Evolutionary conservation across 2,329 filamentous ascomycete species (phyloP).

Genomic region (Aspergillus sojae): DNA sequence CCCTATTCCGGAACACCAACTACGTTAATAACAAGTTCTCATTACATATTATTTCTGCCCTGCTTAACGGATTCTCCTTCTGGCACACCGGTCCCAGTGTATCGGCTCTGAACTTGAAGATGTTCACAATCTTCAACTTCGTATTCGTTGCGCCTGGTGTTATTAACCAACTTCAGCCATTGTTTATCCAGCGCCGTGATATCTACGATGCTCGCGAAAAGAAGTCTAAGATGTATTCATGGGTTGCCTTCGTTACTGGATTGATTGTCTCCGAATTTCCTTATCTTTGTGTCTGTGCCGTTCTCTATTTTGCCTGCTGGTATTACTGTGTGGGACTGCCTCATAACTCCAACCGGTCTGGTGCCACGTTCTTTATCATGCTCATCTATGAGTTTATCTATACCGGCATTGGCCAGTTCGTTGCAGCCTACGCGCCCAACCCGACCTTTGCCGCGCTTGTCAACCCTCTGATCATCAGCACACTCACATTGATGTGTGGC

Average conservation of each 20-base stretch:
- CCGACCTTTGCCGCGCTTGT: conserved; percentile 71
- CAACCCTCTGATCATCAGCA: conserved; percentile 70
- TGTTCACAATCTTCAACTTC: conserved; percentile 70
- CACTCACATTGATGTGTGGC: conserved; percentile 33
- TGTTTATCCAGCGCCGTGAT: conserved; percentile 69
- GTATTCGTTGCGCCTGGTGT: conserved; percentile 55
- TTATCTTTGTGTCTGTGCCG: conserved; percentile 61
- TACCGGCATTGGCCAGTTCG: conserved; percentile 74
- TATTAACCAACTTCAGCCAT: conserved; percentile 60
- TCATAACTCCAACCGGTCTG: conserved; percentile 35
- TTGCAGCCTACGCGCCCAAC: conserved; percentile 70
- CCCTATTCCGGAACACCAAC: conserved; percentile 67
- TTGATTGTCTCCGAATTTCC: conserved; percentile 73
- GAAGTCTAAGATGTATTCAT: conserved; percentile 72
- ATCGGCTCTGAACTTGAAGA: conserved; percentile 69
- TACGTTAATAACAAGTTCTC: conserved; percentile 68
- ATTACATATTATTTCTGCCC: conserved; percentile 54
- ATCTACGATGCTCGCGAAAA: conserved; percentile 70
- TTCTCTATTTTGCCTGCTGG: conserved; percentile 72
- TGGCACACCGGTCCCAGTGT: conserved; percentile 67
- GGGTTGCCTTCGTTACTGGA: conserved; percentile 71
- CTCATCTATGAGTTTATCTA: conserved; percentile 74
- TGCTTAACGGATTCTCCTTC: conserved; percentile 61
- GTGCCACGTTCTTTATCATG: conserved; percentile 67
- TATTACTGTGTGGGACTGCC: conserved; percentile 67